Evolutionary conservation across 331 rosid species (phyloP), one percentile per base, ranked within the genome.

Genomic region (Prunus yedoensis): DNA sequence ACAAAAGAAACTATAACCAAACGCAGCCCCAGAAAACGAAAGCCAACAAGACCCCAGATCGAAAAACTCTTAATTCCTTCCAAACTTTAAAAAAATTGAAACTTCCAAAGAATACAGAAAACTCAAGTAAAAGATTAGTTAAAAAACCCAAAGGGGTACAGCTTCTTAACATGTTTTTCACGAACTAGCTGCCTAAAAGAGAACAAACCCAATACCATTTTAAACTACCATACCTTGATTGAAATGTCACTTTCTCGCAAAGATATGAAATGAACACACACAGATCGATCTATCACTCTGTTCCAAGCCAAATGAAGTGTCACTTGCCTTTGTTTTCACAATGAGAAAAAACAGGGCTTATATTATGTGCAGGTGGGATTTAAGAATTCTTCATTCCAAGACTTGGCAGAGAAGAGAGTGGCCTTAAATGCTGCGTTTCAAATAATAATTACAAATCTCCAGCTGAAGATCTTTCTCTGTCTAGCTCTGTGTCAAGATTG

Each of bases 171-270:
- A 71, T 66, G 79, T 53, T 58, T 60, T 80, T 70, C 77, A 71
- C 61, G 13, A 68, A 73, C 71, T 47, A 62, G 35, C 49, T 53
- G 77, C 45, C 56, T 65, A 12, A 80, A 83, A 72, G 73, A 69
- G 59, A 57, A 65, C 58, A 73, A 80, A 80, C 82, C 49, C 73
- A 76, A 74, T 63, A 38, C 58, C 66, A 49, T 79, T 83, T 79
- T 71, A 74, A 60, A 77, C 82, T 52, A 21, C 38, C 50, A 65
- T 60, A 85, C 91, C 88, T 91, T 64, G 58, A 47, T 61, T 54
- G 87, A 88, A 79, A 83, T 70, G 91, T 89, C 94, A 52, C 87
- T 90, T 83, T 86, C 89, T n/a, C 64, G 41, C 41, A 35, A 35
- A 35, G 41, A 35, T 35, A 35, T 6, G 41, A 35, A 35, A 35